Base-by-base conservation (phyloP, 768 basidiomycete species). In the Cyclocybe cylindracea region DNA sequence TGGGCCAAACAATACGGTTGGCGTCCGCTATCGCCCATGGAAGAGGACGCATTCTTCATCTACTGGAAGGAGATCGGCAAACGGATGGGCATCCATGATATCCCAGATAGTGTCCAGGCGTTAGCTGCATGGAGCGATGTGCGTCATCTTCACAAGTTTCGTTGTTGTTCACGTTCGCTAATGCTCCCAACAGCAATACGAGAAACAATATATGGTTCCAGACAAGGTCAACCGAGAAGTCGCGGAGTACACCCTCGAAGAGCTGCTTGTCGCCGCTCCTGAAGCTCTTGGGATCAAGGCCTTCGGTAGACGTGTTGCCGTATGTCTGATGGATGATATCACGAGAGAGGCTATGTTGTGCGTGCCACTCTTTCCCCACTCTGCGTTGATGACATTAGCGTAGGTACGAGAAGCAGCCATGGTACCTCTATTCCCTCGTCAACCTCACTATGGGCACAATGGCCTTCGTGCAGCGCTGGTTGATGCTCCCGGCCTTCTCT, bases 281-380 rank as follows among this genome's bases (percentile, higher is more conserved):
- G 49, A 66, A 9, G 49, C 56, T 0, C 64, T 78, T 14, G 74
- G 78, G 3, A 36, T 80, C 33, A 73, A 72, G 37, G 39, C 55
- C 0, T 71, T 79, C 53, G 65, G 56, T 3, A 52, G 69, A 47
- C 60, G 63, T 6, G 47, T 78, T 13, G 56, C 66, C 0, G 56
- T 72, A 8, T 70, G 72, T 39, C 44, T 78, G 19, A 51, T 82
- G 33, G 76, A 78, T 5, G 76, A 79, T 7, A 58, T 60, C 14
- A 70, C 75, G 0, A 66, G 79, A n/a, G 63, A 70, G 10, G 75
- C 76, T 6, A 78, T 80, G 78, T 71, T 78, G 79, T 80, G 52
- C 29, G 70, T 69, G 44, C 24, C 5, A 29, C 36, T 35, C 24
- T 9, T 24, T 37, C 35, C 39, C 18, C 16, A 11, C 9, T 18